These are phyloP conservation scores for Hymenoscyphus scutula DNA, from an alignment of 2,329 filamentous ascomycete species.

Conservation along the genomic window DNA sequence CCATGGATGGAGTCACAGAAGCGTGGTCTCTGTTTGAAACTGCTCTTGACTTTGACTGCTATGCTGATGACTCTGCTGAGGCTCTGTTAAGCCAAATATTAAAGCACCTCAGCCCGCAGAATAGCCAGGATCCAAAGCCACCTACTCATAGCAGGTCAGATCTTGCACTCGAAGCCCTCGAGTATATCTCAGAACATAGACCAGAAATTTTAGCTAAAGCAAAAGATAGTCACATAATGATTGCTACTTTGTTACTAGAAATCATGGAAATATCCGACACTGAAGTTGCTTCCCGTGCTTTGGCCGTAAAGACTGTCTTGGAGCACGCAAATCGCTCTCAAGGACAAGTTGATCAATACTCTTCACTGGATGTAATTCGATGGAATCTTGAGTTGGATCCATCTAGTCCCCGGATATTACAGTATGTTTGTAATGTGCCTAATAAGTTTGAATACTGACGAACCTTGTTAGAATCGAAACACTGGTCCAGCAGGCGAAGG, in stretches of 20 bases:
- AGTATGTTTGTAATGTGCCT: slow-evolving; percentile 39
- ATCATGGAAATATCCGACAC: slow-evolving; percentile 51
- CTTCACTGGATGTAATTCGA: slow-evolving; percentile 52
- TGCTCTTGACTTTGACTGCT: slow-evolving; percentile 40
- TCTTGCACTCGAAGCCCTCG: slow-evolving; percentile 45
- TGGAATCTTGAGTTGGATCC: slow-evolving; percentile 48
- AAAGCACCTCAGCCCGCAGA: slow-evolving; percentile 24
- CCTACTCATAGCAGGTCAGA: slow-evolving; percentile 13
- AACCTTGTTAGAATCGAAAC: slow-evolving; percentile 47
- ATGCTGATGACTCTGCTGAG: slow-evolving; percentile 32
- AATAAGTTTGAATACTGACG: not conserved
- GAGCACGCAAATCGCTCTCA: slow-evolving; percentile 34
- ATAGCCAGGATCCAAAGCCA: slow-evolving; percentile 14
- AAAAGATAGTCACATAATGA: slow-evolving; percentile 46
- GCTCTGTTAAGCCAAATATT: slow-evolving; percentile 35
- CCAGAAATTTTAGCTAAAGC: slow-evolving; percentile 46
- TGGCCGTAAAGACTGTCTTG: slow-evolving; percentile 44
- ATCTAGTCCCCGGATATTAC: slow-evolving; percentile 48
- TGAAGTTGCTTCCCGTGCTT: slow-evolving; percentile 24
- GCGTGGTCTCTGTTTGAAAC: slow-evolving; percentile 50
- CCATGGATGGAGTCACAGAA: slow-evolving; percentile 37
- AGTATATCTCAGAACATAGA: slow-evolving; percentile 46
- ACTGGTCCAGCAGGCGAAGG: slow-evolving; percentile 48
- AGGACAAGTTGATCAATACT: slow-evolving; percentile 33
- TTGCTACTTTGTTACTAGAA: slow-evolving; percentile 53